Evolutionary conservation across 441 rosid genomes (phyloP).

Genomic region (Adansonia grandidieri): DNA sequence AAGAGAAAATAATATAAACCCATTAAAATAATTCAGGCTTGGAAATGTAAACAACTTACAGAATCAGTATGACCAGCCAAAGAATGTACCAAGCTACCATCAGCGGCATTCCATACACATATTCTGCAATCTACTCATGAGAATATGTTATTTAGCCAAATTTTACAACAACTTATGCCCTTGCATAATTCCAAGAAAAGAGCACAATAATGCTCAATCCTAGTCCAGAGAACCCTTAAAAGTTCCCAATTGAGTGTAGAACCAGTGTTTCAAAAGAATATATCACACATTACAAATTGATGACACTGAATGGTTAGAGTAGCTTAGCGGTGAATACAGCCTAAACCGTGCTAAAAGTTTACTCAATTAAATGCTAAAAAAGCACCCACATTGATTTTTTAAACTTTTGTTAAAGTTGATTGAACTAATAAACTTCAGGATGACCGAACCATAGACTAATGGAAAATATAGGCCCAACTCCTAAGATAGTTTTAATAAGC

Average conservation of each 20-base stretch:
- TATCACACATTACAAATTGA: background rate
- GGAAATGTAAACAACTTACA: slow-evolving; percentile 55
- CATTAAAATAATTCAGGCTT: background rate
- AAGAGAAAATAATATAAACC: background rate
- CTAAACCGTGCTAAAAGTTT: background rate
- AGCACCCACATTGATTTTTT: slow-evolving; percentile 6
- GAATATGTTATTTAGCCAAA: slow-evolving; percentile 27
- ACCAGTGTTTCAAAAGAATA: background rate
- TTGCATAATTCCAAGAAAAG: slow-evolving; percentile 9
- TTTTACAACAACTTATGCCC: slow-evolving; percentile 9
- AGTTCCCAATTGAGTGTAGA: background rate
- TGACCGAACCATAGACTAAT: background rate
- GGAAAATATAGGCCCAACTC: slow-evolving; percentile 3
- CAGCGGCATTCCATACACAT: slow-evolving; percentile 99
- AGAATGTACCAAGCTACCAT: slow-evolving; percentile 96
- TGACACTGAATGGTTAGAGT: background rate
- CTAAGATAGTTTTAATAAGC: background rate
- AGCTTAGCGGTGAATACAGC: slow-evolving; percentile 3
- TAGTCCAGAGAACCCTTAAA: background rate
- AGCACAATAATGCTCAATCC: background rate
- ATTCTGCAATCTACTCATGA: slow-evolving; percentile 90
- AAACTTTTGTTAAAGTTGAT: slow-evolving; percentile 9
- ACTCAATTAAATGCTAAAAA: slow-evolving; percentile 8
- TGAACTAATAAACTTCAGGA: background rate
- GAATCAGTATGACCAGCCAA: slow-evolving; percentile 96